Evolutionary conservation across 2,329 filamentous ascomycete genomes (phyloP), one percentile per base, ranked within the genome.

Genomic region (Trichothecium sympodiale): DNA sequence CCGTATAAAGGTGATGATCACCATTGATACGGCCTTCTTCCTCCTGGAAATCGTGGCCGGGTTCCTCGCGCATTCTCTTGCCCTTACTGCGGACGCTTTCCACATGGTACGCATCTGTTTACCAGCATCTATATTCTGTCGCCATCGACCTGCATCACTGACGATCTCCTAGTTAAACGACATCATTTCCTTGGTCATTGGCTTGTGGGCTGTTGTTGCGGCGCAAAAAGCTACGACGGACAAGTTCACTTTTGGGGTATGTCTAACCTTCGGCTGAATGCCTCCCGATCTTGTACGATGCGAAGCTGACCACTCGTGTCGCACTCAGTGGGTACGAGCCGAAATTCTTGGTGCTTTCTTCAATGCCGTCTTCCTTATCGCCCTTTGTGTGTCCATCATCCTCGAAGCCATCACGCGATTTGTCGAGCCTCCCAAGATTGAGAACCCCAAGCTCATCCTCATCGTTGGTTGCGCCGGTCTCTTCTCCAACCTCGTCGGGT

Each of bases 301-400:
- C 17, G 40, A 15, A 34, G 27, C 51, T 56, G 43, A 56, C 37
- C 26, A n/a, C 25, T 25, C 10, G 20, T 25, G 6, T 10, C 10
- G 12, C 20, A 8, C n/a, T n/a, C 48, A 89, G 83, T 98, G 88
- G 84, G 82, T 96, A 67, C 85, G 91, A 47, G 91, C 91, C 26
- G 91, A 98, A 67, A 96, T 94, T 9, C 71, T 98, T 5, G 91
- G 91, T 52, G 91, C 91, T 33, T 80, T 96, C 49, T 85, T 96
- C 62, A 98, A 98, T 52, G 91, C 91, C 46, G 89, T 96, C 31
- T 98, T 98, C 65, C 71, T 98, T 31, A 91, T 98, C 52, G 91
- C 91, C 7, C 74, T 98, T 8, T 98, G 91, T 62, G 70, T 98
- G 38, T 93, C 89, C 34, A 98, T 98, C 59, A 83, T 96, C 52